phyloP scores from a whole-genome alignment of 306 rosid species.

The Ziziphus jujuba region DNA sequence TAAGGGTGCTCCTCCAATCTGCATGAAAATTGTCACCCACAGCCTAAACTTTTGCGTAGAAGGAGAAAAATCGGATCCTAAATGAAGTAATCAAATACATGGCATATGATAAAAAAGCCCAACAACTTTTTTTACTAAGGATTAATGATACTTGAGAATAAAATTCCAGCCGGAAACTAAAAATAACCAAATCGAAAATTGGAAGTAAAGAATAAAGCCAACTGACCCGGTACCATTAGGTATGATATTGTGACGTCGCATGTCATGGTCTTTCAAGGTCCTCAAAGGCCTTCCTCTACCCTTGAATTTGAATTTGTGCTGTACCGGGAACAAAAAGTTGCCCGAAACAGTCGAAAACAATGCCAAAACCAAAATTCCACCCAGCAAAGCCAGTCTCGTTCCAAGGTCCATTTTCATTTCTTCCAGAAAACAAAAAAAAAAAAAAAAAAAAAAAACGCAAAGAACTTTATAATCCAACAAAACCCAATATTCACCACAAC shows the following conservation, averaged over 20 bases:
- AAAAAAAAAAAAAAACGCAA: too few species aligned
- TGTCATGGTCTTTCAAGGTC: slow-evolving; percentile 68
- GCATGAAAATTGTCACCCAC: not conserved
- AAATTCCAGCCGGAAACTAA: not conserved
- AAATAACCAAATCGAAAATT: not conserved
- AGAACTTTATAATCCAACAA: not conserved
- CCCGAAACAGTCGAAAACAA: slow-evolving; percentile 30
- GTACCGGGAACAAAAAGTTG: slow-evolving; percentile 58
- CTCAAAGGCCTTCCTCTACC: slow-evolving; percentile 38
- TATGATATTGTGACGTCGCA: slow-evolving; percentile 58
- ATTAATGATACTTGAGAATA: not conserved
- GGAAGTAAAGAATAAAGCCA: not conserved
- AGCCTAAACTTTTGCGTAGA: not conserved
- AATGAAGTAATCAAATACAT: slow-evolving; percentile 1
- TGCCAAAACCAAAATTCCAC: slow-evolving; percentile 24
- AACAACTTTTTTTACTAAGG: not conserved
- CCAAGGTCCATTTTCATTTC: slow-evolving; percentile 44
- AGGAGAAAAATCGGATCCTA: not conserved
- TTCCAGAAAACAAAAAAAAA: too few species aligned
- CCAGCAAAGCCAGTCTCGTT: slow-evolving; percentile 22
- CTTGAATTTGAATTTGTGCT: slow-evolving; percentile 67
- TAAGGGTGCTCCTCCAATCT: not conserved
- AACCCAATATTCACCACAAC: slow-evolving; percentile 15
- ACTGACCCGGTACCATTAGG: slow-evolving; percentile 71
- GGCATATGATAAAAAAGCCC: not conserved